phyloP scores from a whole-genome alignment of 345 rosid species.

The Linum usitatissimum region DNA sequence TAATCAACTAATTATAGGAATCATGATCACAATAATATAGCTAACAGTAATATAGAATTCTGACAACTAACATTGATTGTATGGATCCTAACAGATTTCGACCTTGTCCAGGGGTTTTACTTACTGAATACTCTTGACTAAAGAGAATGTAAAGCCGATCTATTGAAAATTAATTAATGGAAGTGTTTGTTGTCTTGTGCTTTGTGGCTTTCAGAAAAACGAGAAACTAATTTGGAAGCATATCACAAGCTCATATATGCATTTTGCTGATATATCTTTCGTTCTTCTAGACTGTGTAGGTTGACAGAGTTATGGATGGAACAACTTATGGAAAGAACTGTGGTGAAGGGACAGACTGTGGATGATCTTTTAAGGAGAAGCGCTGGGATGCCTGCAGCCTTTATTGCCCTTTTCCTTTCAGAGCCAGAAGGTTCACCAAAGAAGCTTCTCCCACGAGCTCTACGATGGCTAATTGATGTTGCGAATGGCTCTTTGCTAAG shows the following conservation, averaged over 20 bases:
- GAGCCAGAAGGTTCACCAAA: constrained; percentile 94
- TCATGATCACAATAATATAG: too few relatives aligned
- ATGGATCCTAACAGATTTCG: too few relatives aligned
- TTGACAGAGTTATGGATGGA: constrained; percentile 92
- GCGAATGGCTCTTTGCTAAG: constrained; percentile 47
- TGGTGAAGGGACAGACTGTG: constrained; percentile 77
- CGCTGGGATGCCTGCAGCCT: constrained; percentile 98
- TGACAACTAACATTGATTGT: too few relatives aligned
- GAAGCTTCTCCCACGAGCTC: constrained; percentile 80
- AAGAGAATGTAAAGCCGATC: too few relatives aligned
- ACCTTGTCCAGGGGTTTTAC: too few relatives aligned
- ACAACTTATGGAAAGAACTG: constrained; percentile 85
- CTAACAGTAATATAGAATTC: too few relatives aligned
- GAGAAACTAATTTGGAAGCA: not conserved
- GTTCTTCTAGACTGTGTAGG: constrained; percentile 56
- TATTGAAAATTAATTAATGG: too few relatives aligned
- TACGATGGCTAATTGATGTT: constrained; percentile 74
- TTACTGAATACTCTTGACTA: too few relatives aligned
- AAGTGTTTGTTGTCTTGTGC: not conserved
- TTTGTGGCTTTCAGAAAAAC: not conserved
- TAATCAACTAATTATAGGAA: too few relatives aligned
- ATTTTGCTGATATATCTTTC: not conserved
- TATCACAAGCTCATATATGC: not conserved
- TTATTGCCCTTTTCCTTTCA: constrained; percentile 79
- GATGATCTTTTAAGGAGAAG: constrained; percentile 94